Percentiles rank a stretch among this genome's conserved stretches.
Evolutionary conservation across 2,329 filamentous ascomycete species (phyloP).

Genomic region (Trichophyton simii): DNA sequence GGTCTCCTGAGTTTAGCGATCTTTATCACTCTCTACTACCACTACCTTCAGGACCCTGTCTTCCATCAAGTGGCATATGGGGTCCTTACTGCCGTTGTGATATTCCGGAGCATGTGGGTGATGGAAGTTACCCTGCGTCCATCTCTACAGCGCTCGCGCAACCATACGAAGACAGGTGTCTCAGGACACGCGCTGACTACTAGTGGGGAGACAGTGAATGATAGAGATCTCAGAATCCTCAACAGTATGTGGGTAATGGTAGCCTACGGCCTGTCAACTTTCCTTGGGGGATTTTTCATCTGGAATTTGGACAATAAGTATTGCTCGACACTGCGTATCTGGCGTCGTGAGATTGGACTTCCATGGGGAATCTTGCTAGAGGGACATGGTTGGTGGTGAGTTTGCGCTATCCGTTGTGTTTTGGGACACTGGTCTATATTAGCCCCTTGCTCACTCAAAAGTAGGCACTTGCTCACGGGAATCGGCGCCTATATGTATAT

Average conservation of each 20-base stretch:
- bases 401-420: conserved; percentile 5
- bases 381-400: conserved; percentile 60
- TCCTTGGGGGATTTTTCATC: conserved; percentile 60
- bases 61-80: conserved; percentile 77
- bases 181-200: conserved; percentile 21
- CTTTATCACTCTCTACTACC: conserved; percentile 70
- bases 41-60: conserved; percentile 64
- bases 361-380: conserved; percentile 70
- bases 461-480: conserved; percentile 67
- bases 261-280: conserved; percentile 53
- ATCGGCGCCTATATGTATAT: conserved; percentile 76
- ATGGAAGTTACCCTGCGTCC: conserved; percentile 59
- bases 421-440: background rate
- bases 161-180: conserved; percentile 34
- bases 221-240: conserved; percentile 45
- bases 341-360: conserved; percentile 56
- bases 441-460: background rate
- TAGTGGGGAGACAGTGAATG: conserved; percentile 38
- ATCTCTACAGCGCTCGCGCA: conserved; percentile 37
- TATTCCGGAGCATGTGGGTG: conserved; percentile 62
- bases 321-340: conserved; percentile 52
- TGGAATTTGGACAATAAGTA: conserved; percentile 73
- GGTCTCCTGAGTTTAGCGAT: conserved; percentile 44
- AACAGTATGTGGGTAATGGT: conserved; percentile 68
- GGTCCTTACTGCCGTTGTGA: conserved; percentile 54